These are phyloP conservation scores for Ascosphaera apis DNA, from an alignment of 2,329 filamentous ascomycete genomes.

Conservation along the genomic window DNA sequence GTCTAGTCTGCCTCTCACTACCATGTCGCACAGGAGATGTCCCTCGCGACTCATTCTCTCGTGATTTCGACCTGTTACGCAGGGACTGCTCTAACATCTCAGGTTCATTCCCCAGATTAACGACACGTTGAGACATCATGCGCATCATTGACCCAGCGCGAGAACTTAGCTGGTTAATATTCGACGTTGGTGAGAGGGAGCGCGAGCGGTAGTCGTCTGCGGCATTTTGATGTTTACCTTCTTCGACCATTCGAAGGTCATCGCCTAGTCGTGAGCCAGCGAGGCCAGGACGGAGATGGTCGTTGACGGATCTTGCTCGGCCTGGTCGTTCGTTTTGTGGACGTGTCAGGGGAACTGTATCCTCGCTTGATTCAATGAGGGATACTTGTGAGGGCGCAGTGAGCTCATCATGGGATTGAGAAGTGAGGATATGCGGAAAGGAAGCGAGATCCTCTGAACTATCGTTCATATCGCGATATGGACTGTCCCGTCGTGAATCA, in stretches of 20 bases:
- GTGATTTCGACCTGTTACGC: constrained; percentile 12
- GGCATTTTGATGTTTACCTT: constrained; percentile 6
- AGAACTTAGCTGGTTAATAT: constrained; percentile 12
- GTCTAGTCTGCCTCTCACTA: constrained; percentile 16
- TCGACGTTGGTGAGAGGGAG: constrained; percentile 40
- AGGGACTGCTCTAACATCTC: constrained; percentile 56
- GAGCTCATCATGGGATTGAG: not conserved
- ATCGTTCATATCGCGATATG: not conserved
- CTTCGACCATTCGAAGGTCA: constrained; percentile 7
- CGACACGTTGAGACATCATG: constrained; percentile 87
- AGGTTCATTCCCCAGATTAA: constrained; percentile 86
- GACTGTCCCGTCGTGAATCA: not conserved
- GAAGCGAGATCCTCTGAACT: constrained; percentile 1
- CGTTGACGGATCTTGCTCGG: constrained; percentile 5
- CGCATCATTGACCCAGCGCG: constrained; percentile 55
- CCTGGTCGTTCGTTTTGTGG: not conserved
- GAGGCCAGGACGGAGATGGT: constrained; percentile 1
- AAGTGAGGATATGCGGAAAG: constrained; percentile 2
- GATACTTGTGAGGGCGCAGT: not conserved
- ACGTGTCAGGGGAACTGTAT: not conserved
- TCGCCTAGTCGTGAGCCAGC: constrained; percentile 2
- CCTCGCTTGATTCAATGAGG: not conserved
- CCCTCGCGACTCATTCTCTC: not conserved
- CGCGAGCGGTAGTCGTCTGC: constrained; percentile 13
- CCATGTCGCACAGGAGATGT: not conserved